phyloP scores from a whole-genome alignment of 1,284 basidiomycete species.

The Melanopsichium pennsylvanicum region DNA sequence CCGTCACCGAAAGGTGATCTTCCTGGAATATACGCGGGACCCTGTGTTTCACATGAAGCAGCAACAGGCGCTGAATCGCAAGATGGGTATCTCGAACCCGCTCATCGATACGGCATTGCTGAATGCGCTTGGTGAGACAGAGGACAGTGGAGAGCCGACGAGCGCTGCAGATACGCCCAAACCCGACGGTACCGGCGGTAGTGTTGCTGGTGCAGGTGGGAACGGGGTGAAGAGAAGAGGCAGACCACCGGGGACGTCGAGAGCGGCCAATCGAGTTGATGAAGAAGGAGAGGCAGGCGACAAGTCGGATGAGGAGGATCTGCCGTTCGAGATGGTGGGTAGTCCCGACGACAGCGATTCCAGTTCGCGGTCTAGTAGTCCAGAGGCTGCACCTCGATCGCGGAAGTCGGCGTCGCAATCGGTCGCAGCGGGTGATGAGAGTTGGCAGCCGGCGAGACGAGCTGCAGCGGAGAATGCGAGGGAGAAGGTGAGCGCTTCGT shows the following conservation, averaged over 20 bases:
- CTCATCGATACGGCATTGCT: conserved; percentile 40
- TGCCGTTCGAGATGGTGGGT: conserved; percentile 59
- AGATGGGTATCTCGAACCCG: conserved; percentile 39
- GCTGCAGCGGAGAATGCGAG: conserved; percentile 30
- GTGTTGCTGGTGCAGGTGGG: conserved; percentile 3
- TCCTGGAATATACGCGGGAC: conserved; percentile 59
- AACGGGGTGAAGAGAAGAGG: conserved; percentile 16
- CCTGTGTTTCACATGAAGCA: conserved; percentile 51
- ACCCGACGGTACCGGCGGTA: conserved; percentile 15
- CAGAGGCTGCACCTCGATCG: conserved; percentile 28
- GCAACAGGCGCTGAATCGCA: conserved; percentile 40
- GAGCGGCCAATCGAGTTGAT: conserved; percentile 12
- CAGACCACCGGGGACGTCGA: conserved; percentile 18
- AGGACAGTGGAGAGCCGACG: conserved; percentile 41
- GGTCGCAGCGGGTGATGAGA: conserved; percentile 75
- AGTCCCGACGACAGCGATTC: conserved; percentile 55
- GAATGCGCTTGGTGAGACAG: conserved; percentile 32
- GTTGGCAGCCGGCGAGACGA: conserved; percentile 61
- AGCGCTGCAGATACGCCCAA: conserved; percentile 48
- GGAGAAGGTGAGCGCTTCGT: conserved; percentile 20
- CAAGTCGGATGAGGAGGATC: conserved; percentile 39
- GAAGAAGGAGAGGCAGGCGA: too few species aligned
- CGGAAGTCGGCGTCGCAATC: conserved; percentile 35
- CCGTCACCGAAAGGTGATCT: conserved; percentile 57
- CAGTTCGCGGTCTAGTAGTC: conserved; percentile 40